These are phyloP conservation scores for Alternaria infectoria DNA, from an alignment of 2,329 filamentous ascomycete species.

Conservation along the genomic window DNA sequence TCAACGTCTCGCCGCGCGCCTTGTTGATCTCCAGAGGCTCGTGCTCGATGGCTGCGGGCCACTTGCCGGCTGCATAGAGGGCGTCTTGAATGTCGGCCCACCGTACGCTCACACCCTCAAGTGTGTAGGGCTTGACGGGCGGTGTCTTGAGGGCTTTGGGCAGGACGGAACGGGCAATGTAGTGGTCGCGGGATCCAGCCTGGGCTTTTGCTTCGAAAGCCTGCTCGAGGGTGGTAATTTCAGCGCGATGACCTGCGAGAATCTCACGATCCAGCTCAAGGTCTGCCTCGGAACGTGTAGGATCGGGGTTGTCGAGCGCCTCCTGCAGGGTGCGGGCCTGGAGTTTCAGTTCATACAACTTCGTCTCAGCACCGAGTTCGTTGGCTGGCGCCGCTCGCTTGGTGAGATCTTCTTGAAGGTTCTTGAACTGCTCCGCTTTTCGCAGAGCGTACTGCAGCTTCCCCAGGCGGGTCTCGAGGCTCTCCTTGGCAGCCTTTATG, in stretches of 20 bases:
- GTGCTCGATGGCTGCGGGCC: conserved; percentile 32
- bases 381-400: conserved; percentile 26
- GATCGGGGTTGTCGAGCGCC: conserved; percentile 22
- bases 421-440: conserved; percentile 32
- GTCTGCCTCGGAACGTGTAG: conserved; percentile 15
- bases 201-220: conserved; percentile 31
- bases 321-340: conserved; percentile 16
- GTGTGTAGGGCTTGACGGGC: conserved; percentile 29
- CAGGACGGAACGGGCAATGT: conserved; percentile 33
- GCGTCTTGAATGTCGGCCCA: conserved; percentile 47
- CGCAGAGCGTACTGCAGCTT: conserved; percentile 32
- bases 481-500: conserved; percentile 27
- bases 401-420: conserved; percentile 20
- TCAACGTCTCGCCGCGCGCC: conserved; percentile 12
- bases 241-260: conserved; percentile 14
- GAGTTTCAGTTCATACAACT: conserved; percentile 20
- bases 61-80: conserved; percentile 29
- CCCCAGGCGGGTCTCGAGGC: conserved; percentile 29
- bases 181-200: conserved; percentile 19
- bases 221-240: conserved; percentile 26
- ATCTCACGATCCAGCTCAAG: conserved; percentile 17
- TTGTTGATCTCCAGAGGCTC: conserved; percentile 25
- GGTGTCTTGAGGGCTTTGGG: conserved; percentile 24
- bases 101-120: conserved; percentile 34
- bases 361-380: conserved; percentile 26